Conservation (phyloP, 140 eudicot species). For the Stevia rebaudiana region DNA sequence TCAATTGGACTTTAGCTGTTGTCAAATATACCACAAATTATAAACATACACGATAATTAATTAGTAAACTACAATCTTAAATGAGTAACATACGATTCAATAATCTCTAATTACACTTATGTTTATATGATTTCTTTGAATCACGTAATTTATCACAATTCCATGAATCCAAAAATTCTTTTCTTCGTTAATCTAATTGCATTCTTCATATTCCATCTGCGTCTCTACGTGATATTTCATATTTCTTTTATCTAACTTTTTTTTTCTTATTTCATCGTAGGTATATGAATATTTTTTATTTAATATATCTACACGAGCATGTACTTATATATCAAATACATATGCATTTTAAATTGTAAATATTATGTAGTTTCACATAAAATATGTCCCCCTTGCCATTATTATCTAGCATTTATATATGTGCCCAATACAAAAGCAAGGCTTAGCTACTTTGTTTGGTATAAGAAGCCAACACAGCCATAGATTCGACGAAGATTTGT, state of each 20-base stretch:
- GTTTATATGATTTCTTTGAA: background rate
- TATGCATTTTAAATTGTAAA: background rate
- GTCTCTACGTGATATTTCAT: no score
- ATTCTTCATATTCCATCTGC: no score
- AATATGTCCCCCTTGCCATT: conserved; percentile 11
- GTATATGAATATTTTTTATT: no score
- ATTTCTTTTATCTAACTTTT: no score
- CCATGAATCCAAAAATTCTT: no score
- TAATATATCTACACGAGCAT: no score
- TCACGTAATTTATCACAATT: no score
- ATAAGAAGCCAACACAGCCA: conserved; percentile 16
- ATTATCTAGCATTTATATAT: conserved; percentile 12
- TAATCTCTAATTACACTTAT: background rate
- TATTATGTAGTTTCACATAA: background rate
- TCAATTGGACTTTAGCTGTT: background rate
- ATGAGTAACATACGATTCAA: background rate
- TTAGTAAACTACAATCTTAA: no score
- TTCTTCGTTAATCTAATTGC: no score
- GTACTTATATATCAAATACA: no score
- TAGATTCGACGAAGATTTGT: conserved; percentile 16
- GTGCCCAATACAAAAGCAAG: conserved; percentile 12
- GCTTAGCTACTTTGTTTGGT: conserved; percentile 21
- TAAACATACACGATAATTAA: no score
- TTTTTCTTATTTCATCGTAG: no score
- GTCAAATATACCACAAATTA: background rate